Base-by-base conservation (phyloP, 305 asterid species). In the Striga hermonthica region DNA sequence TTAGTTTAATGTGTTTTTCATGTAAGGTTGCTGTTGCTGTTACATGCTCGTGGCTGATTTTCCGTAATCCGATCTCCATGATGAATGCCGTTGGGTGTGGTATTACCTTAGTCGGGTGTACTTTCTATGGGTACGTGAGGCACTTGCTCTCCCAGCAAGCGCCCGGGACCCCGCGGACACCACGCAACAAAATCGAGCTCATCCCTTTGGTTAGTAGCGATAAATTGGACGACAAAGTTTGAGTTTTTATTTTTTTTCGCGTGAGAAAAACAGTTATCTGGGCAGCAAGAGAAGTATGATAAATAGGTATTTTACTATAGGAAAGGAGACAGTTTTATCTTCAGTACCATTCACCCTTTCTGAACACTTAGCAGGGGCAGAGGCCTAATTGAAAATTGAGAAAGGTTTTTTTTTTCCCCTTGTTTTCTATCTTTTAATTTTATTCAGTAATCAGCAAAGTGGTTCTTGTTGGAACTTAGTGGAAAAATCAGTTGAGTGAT, bases 11-110 rank as follows among this genome's bases (percentile, higher is more conserved):
- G 31, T 2, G 16, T 9, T 49, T 49, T 16, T 62, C 61, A 15
- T 45, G 53, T 39, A 80, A 89, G 97, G 98, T 92, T 73, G 98
- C 97, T 1, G 98, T 92, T 38, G 96, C 97, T 8, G 88, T 92
- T 64, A 84, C 93, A n/a, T 87, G 84, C 72, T 92, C 98, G 31
- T 92, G 98, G 98, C 71, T 92, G 66, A 90, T 92, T 28, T 92
- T 92, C 75, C 72, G 80, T 41, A 92, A 92, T 69, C 98, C 98
- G 12, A 92, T 92, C 55, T 86, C 98, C 7, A 55, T 74, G 60
- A 76, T 84, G 95, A 92, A 92, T 53, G 97, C 94, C 0, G 57
- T 89, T 5, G 86, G 98, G 52, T 92, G 98, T 64, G 72, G 79
- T 0, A 81, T 91, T 72, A 89, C 97, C 0, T 89, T 91, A 3